Base-by-base conservation (phyloP, 768 basidiomycete genomes). In the Termitomyces bulborhizus region DNA sequence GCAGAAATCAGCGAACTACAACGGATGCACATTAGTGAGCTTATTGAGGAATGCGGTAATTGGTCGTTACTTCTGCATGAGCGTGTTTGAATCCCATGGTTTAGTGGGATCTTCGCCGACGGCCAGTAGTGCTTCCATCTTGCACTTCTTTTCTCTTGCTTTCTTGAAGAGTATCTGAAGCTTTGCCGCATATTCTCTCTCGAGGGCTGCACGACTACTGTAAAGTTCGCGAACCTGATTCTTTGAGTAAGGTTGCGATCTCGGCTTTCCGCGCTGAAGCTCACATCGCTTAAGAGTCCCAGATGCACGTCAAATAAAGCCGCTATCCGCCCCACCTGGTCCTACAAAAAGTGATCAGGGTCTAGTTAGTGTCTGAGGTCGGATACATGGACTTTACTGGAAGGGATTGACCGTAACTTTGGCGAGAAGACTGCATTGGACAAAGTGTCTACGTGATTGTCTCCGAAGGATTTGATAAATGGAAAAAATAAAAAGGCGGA, bases 181-280 rank as follows among this genome's bases (percentile, higher is more conserved):
- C 65, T 88, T 91, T 26, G 69, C 65, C 0, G 89, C 87, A 65
- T 90, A 93, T 65, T 93, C 90, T 50, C 85, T 82, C 68, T 93
- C 91, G 11, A 93, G 71, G 6, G 74, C 77, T 9, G 73, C 82
- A 44, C 85, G 79, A 49, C 85, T 86, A 42, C 74, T 73, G 64
- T 89, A 86, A 48, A 93, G 61, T 44, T 92, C 89, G 55, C 86
- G 82, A 51, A 88, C 79, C 90, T 92, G 57, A 42, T 41, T 26
- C 29, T 41, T 8, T n/a, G 27, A 36, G 31, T 39, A n/a, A 32
- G 26, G 12, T 26, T 43, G 13, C 3, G 8, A 53, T 53, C 27
- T 39, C 13, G 29, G 40, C 34, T 39, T 47, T 46, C 9, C 34
- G 18, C 21, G 32, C 9, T 16, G 16, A 42, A 18, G 53, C 83